A percentile compares a stretch with the other conserved stretches of the same genome.
Conservation (phyloP, 163 green algal genomes). For the Volvox carteri region DNA sequence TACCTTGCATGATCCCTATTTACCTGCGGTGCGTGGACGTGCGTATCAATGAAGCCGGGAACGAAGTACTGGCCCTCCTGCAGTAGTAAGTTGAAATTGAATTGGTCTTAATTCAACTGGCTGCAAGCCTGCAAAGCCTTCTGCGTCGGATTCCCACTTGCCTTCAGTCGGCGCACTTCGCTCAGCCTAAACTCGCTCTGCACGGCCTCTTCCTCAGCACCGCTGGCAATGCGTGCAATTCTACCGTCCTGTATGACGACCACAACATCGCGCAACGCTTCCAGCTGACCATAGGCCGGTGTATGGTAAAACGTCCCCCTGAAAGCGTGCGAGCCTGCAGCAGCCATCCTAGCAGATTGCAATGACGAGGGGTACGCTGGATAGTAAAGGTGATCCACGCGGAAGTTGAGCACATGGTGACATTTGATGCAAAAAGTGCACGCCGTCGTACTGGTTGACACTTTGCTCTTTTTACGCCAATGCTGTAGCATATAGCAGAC, state of each 20-base stretch:
- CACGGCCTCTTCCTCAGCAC: conserved; percentile 14
- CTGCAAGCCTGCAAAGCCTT: neutral
- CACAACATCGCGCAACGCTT: conserved; percentile 39
- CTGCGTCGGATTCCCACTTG: neutral
- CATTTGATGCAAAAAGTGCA: neutral
- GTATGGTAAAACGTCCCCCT: conserved; percentile 56
- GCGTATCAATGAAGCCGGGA: conserved; percentile 82
- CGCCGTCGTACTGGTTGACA: neutral
- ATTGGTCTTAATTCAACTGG: neutral
- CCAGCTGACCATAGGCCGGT: conserved; percentile 51
- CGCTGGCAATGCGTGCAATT: conserved; percentile 24
- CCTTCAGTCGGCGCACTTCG: conserved; percentile 37
- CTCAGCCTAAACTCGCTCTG: conserved; percentile 37
- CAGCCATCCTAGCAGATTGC: neutral
- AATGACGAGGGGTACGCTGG: neutral
- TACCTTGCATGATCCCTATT: neutral
- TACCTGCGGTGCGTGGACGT: conserved; percentile 80
- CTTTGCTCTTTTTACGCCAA: neutral
- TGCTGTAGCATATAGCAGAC: no score
- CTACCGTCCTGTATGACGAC: conserved; percentile 47
- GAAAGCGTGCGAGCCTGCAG: conserved; percentile 29
- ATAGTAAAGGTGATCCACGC: neutral
- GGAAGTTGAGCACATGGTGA: neutral
- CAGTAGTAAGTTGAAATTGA: neutral
- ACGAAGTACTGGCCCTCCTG: conserved; percentile 76